These are phyloP conservation scores for Pseudozyma hubeiensis DNA, from an alignment of 1,284 basidiomycete species.

Conservation along the genomic window DNA sequence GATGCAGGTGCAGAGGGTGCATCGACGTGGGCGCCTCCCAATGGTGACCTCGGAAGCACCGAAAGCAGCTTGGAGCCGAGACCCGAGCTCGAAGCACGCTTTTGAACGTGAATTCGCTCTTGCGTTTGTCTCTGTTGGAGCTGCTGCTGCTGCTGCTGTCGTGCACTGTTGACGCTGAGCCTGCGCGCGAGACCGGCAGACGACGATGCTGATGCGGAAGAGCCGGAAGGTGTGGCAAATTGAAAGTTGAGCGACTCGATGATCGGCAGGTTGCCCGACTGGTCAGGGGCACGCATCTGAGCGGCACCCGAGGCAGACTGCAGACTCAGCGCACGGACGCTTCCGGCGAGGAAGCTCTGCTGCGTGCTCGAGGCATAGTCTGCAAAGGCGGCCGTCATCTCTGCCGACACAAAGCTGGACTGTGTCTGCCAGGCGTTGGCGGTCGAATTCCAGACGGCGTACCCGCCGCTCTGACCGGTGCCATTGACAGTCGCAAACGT, in stretches of 20 bases:
- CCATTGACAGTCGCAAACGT: slow-evolving; percentile 76
- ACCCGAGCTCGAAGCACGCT: slow-evolving; percentile 9
- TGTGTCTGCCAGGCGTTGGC: slow-evolving; percentile 75
- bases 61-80: slow-evolving; percentile 31
- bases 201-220: slow-evolving; percentile 21
- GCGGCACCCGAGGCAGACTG: slow-evolving; percentile 70
- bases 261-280: slow-evolving; percentile 58
- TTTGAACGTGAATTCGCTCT: slow-evolving; percentile 1
- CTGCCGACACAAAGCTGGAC: slow-evolving; percentile 71
- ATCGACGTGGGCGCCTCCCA: neutral
- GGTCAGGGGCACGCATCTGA: slow-evolving; percentile 65
- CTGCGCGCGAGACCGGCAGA: slow-evolving; percentile 31
- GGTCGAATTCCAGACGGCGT: slow-evolving; percentile 81
- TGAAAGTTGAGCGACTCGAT: slow-evolving; percentile 61
- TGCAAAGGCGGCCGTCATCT: slow-evolving; percentile 79
- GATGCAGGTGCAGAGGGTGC: slow-evolving; percentile 2
- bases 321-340: slow-evolving; percentile 69
- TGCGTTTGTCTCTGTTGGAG: slow-evolving; percentile 2
- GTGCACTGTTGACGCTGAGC: slow-evolving; percentile 2
- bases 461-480: slow-evolving; percentile 74
- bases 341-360: slow-evolving; percentile 70
- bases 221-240: slow-evolving; percentile 75
- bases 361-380: slow-evolving; percentile 70
- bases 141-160: slow-evolving; percentile 12
- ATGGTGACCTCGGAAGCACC: slow-evolving; percentile 26